Percentiles rank a stretch among this genome's conserved stretches.
Evolutionary conservation across 2,329 filamentous ascomycete species (phyloP).

Genomic region (Fusarium xylarioides): DNA sequence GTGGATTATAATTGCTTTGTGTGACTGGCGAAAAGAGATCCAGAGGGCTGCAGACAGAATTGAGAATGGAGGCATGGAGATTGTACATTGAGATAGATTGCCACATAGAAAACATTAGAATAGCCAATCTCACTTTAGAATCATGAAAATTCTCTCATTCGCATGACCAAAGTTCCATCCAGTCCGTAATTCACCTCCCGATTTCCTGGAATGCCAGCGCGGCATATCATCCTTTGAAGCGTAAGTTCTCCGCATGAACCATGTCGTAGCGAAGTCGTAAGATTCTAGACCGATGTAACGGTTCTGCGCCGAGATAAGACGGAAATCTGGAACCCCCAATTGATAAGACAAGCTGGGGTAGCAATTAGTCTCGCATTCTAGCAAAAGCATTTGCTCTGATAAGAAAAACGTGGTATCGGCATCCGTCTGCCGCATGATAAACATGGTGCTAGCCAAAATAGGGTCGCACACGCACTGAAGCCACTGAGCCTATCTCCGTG

Average conservation of each 20-base stretch:
- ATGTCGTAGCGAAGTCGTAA: neutral
- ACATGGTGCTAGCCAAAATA: constrained; percentile 24
- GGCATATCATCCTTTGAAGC: neutral
- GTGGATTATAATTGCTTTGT: constrained; percentile 81
- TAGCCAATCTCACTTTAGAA: fast-evolving
- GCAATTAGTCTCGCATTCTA: neutral
- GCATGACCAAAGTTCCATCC: too few relatives aligned
- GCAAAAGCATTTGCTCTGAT: neutral
- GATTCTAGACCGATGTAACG: constrained; percentile 6
- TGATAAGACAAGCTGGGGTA: constrained; percentile 31
- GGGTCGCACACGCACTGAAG: neutral
- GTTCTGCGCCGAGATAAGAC: constrained; percentile 4
- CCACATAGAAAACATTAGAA: too few relatives aligned
- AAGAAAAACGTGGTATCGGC: neutral
- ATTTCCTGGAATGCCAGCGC: too few relatives aligned
- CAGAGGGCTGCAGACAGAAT: constrained; percentile 39
- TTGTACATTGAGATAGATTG: neutral
- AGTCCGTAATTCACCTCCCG: too few relatives aligned
- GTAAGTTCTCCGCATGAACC: neutral
- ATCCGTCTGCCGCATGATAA: neutral
- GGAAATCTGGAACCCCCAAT: neutral
- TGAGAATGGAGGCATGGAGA: constrained; percentile 28
- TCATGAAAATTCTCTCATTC: fast-evolving
- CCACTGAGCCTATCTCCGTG: neutral
- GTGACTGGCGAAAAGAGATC: constrained; percentile 71